These are phyloP conservation scores for Fusarium floridanum DNA, from an alignment of 2,329 filamentous ascomycete genomes.

Conservation along the genomic window DNA sequence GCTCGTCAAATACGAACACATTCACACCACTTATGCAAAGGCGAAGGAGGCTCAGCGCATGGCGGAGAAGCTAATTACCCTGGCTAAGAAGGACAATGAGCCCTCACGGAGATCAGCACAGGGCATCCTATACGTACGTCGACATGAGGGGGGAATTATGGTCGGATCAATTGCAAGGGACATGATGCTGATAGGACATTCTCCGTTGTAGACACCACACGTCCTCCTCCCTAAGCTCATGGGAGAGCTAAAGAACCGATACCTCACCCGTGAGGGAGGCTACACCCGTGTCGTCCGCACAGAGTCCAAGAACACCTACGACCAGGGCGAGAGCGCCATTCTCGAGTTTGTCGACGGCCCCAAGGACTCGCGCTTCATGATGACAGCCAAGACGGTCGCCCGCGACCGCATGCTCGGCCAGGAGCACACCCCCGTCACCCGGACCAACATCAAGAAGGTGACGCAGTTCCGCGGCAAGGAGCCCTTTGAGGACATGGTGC, in stretches of 20 bases:
- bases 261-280: slow-evolving; percentile 83
- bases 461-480: slow-evolving; percentile 80
- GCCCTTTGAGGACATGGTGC: slow-evolving; percentile 76
- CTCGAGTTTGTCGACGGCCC: slow-evolving; percentile 96
- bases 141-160: not conserved
- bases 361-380: slow-evolving; percentile 92
- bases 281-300: slow-evolving; percentile 96
- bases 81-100: slow-evolving; percentile 93
- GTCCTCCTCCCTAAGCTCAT: slow-evolving; percentile 88
- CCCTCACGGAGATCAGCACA: slow-evolving; percentile 81
- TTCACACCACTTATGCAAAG: slow-evolving; percentile 95
- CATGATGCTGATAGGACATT: slow-evolving; percentile 21
- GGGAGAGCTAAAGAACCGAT: slow-evolving; percentile 83
- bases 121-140: slow-evolving; percentile 85
- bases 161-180: not conserved
- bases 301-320: slow-evolving; percentile 84
- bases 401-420: slow-evolving; percentile 69
- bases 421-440: slow-evolving; percentile 77
- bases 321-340: slow-evolving; percentile 91
- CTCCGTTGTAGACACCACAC: slow-evolving; percentile 69
- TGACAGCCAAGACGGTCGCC: slow-evolving; percentile 89
- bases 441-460: slow-evolving; percentile 85
- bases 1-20: slow-evolving; percentile 91
- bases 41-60: slow-evolving; percentile 96
- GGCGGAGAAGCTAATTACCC: slow-evolving; percentile 93